These are phyloP conservation scores for Xerophyta viscosa DNA, from an alignment of 106 monocot species.

Conservation along the genomic window DNA sequence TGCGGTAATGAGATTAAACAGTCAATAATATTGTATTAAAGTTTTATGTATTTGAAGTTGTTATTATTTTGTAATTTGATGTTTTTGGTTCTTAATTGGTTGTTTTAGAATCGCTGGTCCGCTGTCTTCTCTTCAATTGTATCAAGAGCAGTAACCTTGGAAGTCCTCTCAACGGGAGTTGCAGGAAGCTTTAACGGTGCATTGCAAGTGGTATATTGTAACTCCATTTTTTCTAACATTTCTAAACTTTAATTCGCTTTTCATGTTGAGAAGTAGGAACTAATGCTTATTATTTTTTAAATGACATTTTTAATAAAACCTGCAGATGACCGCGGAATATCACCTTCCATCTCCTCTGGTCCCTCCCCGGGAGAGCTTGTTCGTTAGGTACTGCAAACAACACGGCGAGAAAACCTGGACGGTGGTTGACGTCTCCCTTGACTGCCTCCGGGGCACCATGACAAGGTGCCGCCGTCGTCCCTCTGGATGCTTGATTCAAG, in stretches of 20 bases:
- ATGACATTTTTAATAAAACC: not conserved
- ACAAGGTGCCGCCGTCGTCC: conserved; percentile 66
- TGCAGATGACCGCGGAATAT: conserved; percentile 90
- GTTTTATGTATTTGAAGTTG: too few species aligned
- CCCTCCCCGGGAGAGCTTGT: conserved; percentile 73
- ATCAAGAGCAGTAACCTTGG: conserved; percentile 73
- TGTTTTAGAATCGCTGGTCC: conserved; percentile 71
- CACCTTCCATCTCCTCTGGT: conserved; percentile 92
- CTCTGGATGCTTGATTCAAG: conserved; percentile 61
- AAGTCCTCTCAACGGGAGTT: conserved; percentile 91
- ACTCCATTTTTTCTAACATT: too few species aligned
- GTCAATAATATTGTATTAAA: too few species aligned
- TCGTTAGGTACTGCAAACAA: conserved; percentile 91
- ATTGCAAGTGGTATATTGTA: conserved; percentile 90
- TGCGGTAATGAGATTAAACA: conserved; percentile 32
- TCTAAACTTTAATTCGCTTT: too few species aligned
- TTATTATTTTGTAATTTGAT: too few species aligned
- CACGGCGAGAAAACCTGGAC: conserved; percentile 85
- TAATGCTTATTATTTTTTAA: too few species aligned
- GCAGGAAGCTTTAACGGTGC: conserved; percentile 96
- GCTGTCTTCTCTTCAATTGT: conserved; percentile 77
- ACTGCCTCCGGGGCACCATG: conserved; percentile 50
- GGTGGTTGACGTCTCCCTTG: conserved; percentile 88
- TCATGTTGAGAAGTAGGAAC: too few species aligned
- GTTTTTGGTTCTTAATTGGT: not conserved